Conservation (phyloP, 441 rosid genomes). For the Viola pubescens region DNA sequence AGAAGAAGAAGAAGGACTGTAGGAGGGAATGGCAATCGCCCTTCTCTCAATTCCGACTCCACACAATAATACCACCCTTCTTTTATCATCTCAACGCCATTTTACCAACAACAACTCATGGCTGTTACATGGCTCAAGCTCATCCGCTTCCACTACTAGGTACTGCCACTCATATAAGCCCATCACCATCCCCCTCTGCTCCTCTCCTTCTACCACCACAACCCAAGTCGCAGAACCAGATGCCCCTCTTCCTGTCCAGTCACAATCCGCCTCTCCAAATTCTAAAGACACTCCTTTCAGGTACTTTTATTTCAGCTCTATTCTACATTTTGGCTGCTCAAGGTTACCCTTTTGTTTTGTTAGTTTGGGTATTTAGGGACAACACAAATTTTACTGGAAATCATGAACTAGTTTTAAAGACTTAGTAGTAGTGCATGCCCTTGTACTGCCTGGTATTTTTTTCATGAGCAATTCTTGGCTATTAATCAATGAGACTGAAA, state of each 20-base stretch:
- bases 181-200: constrained; percentile 14
- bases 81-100: constrained; percentile 22
- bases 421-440: no score
- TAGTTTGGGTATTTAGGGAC: not conserved
- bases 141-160: constrained; percentile 14
- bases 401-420: no score
- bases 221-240: constrained; percentile 32
- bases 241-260: constrained; percentile 14
- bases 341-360: not conserved
- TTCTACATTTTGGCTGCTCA: not conserved
- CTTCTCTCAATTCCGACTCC: constrained; percentile 29
- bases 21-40: constrained; percentile 7
- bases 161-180: constrained; percentile 21
- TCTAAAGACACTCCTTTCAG: constrained; percentile 31
- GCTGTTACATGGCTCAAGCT: constrained; percentile 9
- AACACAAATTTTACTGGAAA: no score
- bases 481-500: no score
- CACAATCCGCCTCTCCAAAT: constrained; percentile 18
- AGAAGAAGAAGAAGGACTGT: not conserved
- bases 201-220: constrained; percentile 31
- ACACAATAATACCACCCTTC: constrained; percentile 6
- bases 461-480: no score
- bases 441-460: no score
- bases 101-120: constrained; percentile 4
- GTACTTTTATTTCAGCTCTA: constrained; percentile 18